These are phyloP conservation scores for Tephrocybe rancida DNA, from an alignment of 768 basidiomycete genomes.

Conservation along the genomic window DNA sequence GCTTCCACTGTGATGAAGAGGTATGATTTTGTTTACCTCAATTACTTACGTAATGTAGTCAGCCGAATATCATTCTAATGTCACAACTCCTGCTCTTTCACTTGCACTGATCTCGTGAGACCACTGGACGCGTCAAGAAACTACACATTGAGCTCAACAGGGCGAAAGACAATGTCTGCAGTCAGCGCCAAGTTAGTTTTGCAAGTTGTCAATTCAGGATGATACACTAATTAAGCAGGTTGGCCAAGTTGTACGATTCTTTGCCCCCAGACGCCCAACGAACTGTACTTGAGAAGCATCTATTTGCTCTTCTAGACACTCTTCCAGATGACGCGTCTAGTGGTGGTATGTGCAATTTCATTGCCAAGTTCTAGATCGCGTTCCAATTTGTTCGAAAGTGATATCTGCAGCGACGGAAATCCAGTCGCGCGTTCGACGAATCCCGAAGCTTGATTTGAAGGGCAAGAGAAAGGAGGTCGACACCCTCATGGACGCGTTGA, in stretches of 20 bases:
- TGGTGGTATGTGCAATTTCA: constrained; percentile 28
- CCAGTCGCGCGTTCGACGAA: constrained; percentile 34
- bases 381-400: constrained; percentile 21
- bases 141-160: no score
- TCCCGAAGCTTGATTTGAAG: constrained; percentile 54
- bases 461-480: constrained; percentile 59
- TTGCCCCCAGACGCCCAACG: constrained; percentile 58
- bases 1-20: no score
- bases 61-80: no score
- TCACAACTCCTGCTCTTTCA: no score
- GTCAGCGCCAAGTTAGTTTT: constrained; percentile 11
- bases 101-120: no score
- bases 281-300: constrained; percentile 48
- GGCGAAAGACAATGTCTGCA: constrained; percentile 3
- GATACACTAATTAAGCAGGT: constrained; percentile 29
- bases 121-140: no score
- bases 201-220: neutral
- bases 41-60: no score
- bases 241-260: constrained; percentile 46
- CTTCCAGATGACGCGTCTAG: constrained; percentile 38
- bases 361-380: neutral
- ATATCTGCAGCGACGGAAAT: constrained; percentile 41
- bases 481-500: constrained; percentile 51
- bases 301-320: constrained; percentile 49
- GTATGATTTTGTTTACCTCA: no score